A percentile compares a stretch with the other conserved stretches of the same genome.
These are phyloP conservation scores for Xylaria sp. DNA, from an alignment of 495 filamentous ascomycete genomes.

Conservation along the genomic window DNA sequence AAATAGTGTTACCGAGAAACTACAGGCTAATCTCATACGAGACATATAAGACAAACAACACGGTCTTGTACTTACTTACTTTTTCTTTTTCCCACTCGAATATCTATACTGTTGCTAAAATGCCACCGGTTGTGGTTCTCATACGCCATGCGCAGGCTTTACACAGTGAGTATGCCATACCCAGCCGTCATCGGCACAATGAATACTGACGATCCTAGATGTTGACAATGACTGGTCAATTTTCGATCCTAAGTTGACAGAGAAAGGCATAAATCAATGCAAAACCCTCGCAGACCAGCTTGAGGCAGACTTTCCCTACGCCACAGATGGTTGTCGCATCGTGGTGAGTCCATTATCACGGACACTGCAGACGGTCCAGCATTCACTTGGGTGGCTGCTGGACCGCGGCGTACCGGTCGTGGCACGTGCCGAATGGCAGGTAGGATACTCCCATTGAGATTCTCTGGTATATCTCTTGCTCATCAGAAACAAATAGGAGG, in stretches of 20 bases:
- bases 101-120: slow-evolving; percentile 25
- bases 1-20: neutral
- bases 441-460: slow-evolving; percentile 31
- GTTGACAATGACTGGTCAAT: slow-evolving; percentile 36
- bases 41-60: neutral
- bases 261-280: slow-evolving; percentile 36
- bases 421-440: slow-evolving; percentile 58
- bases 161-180: slow-evolving; percentile 46
- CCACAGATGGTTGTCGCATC: slow-evolving; percentile 52
- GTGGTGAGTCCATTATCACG: slow-evolving; percentile 58
- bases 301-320: slow-evolving; percentile 40
- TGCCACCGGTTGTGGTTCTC: slow-evolving; percentile 55
- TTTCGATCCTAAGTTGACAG: slow-evolving; percentile 37
- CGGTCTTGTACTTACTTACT: neutral
- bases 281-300: slow-evolving; percentile 34
- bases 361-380: slow-evolving; percentile 55
- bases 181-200: neutral
- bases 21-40: neutral
- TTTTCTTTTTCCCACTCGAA: neutral
- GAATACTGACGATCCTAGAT: slow-evolving; percentile 32
- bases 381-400: slow-evolving; percentile 54
- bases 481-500: slow-evolving; percentile 46
- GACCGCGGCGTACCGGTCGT: slow-evolving; percentile 48
- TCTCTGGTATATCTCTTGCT: neutral
- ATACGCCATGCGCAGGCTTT: slow-evolving; percentile 58